Evolutionary conservation across 2,329 filamentous ascomycete species (phyloP).

Genomic region (Cladobotryum mycophilum): DNA sequence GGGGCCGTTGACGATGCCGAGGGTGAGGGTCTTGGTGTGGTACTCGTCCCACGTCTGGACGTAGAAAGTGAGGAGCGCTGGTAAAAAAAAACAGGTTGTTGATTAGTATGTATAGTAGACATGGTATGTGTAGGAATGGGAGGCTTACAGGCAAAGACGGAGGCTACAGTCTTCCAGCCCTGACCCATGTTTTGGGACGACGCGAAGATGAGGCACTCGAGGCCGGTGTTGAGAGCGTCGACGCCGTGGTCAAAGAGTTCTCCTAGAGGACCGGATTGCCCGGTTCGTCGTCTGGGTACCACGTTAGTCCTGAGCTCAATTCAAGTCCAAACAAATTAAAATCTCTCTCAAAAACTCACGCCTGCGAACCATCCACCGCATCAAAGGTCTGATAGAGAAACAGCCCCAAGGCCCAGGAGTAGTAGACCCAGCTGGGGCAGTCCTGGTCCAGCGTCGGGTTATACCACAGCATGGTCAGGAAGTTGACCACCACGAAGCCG

Average conservation of each 20-base stretch:
- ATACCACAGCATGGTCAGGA: slow-evolving; percentile 91
- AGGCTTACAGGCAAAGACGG: slow-evolving; percentile 70
- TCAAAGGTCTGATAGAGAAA: slow-evolving; percentile 99
- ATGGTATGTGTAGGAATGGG: neutral
- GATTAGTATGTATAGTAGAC: slow-evolving; percentile 8
- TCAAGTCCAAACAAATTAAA: neutral
- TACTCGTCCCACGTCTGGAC: slow-evolving; percentile 99
- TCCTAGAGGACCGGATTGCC: slow-evolving; percentile 86
- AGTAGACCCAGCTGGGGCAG: slow-evolving; percentile 93
- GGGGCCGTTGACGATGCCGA: slow-evolving; percentile 87
- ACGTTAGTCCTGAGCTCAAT: slow-evolving; percentile 4
- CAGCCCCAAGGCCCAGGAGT: slow-evolving; percentile 79
- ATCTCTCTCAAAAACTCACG: slow-evolving; percentile 53
- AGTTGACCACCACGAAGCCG: slow-evolving; percentile 79
- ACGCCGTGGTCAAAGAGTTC: slow-evolving; percentile 98
- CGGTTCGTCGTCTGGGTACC: slow-evolving; percentile 64
- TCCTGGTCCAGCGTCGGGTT: slow-evolving; percentile 90
- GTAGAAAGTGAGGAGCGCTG: slow-evolving; percentile 90
- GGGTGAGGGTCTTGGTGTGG: slow-evolving; percentile 90
- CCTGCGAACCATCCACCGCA: slow-evolving; percentile 89
- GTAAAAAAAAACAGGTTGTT: no score
- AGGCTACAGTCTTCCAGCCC: slow-evolving; percentile 79
- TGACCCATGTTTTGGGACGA: slow-evolving; percentile 90
- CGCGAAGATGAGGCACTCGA: slow-evolving; percentile 88
- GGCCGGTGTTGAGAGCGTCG: slow-evolving; percentile 91